A percentile compares a stretch with the other conserved stretches of the same genome.
Evolutionary conservation across 805 yeast genomes (phyloP).

Genomic region (Huiozyma sinensis): DNA sequence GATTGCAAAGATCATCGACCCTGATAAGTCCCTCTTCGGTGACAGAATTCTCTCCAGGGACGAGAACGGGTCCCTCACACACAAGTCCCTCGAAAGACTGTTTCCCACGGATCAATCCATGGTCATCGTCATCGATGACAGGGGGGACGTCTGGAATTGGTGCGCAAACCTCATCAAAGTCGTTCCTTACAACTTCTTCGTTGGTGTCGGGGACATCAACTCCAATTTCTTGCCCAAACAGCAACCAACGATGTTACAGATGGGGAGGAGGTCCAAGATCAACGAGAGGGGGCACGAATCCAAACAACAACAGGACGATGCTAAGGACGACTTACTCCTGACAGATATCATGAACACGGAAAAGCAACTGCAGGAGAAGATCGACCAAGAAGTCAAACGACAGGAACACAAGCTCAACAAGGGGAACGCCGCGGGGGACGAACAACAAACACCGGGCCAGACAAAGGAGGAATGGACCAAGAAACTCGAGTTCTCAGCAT

Average conservation of each 20-base stretch:
- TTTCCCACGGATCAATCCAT: constrained; percentile 94
- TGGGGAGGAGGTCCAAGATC: constrained; percentile 19
- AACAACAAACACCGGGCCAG: constrained; percentile 16
- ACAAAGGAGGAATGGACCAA: constrained; percentile 41
- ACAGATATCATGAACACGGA: constrained; percentile 27
- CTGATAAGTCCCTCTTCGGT: constrained; percentile 75
- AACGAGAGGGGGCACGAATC: constrained; percentile 13
- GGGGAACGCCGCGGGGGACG: constrained; percentile 21
- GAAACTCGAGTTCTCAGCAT: constrained; percentile 53
- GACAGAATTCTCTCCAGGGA: constrained; percentile 88
- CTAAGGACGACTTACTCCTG: constrained; percentile 22
- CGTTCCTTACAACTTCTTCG: constrained; percentile 90
- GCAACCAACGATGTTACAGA: constrained; percentile 45
- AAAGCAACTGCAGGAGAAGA: constrained; percentile 22
- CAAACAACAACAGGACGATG: constrained; percentile 6
- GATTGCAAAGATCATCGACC: constrained; percentile 86
- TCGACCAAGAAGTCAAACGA: constrained; percentile 25
- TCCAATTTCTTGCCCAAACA: constrained; percentile 85
- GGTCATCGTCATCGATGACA: constrained; percentile 93
- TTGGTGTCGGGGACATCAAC: constrained; percentile 95
- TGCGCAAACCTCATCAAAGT: constrained; percentile 82
- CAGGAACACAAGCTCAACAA: constrained; percentile 29
- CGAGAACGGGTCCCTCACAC: constrained; percentile 87
- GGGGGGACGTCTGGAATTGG: constrained; percentile 99
- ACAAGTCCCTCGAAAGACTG: constrained; percentile 73